Evolutionary conservation across 305 asterid genomes (phyloP), one percentile per base, ranked within the genome.

Genomic region (Solanum aculeatissimum): DNA sequence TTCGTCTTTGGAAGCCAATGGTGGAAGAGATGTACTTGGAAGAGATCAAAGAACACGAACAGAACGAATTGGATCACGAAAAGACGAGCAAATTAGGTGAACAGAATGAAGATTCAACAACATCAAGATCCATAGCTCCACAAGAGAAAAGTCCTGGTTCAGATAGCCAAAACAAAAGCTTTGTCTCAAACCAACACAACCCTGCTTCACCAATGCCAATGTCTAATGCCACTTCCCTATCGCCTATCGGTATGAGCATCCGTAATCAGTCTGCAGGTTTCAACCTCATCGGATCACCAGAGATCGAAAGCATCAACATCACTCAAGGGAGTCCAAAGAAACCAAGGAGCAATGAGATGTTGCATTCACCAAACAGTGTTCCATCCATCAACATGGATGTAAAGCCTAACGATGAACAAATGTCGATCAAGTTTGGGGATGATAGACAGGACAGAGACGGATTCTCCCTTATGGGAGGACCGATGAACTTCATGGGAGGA

Each of bases 1-100:
- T 93, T 78, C 92, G 99, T 11, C 98, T 96, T 0, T 94, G 99
- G 98, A 96, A 94, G 91, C 98, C 98, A 7, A 94, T 96, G 99
- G 99, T 95, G 3, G 99, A 95, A 87, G 99, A 95, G 85, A 95
- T 95, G 99, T 94, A 95, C 90, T 77, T 32, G 49, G 98, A 93
- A 84, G 98, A 94, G 82, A 90, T 91, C 89, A 96, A 93, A 86
- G 98, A 94, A 10, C 89, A 93, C 21, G 98, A 91, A 21, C 91
- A 91, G 66, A 92, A 86, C 9, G 93, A 91, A 27, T 85, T 92
- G 4, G 97, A 92, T 27, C 95, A 88, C 13, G 97, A 91, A 21
- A 90, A 90, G 51, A 72, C 84, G 2, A 83, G 81, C 90, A 93
- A 91, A 47, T 15, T 74, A 82, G 90, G 62, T 29, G 94, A 91